These are phyloP conservation scores for Phyllosticta citribraziliensis DNA, from an alignment of 2,329 filamentous ascomycete species.

Conservation along the genomic window DNA sequence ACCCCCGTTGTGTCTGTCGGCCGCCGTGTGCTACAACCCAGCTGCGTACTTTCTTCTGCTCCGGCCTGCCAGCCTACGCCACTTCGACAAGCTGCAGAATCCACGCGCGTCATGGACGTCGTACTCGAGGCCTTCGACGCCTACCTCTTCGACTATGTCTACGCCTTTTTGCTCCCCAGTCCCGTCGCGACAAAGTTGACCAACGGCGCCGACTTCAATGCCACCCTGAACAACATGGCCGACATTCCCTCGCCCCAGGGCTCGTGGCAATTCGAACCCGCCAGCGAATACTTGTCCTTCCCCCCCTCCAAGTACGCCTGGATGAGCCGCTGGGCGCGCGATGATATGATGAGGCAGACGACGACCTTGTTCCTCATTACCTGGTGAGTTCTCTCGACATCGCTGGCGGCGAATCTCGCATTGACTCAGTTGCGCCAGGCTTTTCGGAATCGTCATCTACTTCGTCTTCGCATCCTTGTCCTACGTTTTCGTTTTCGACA, in stretches of 20 bases:
- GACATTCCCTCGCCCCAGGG: conserved; percentile 29
- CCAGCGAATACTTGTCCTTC: conserved; percentile 59
- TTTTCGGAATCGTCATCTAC: conserved; percentile 78
- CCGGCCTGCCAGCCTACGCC: background rate
- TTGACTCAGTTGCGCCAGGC: conserved; percentile 41
- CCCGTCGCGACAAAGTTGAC: conserved; percentile 29
- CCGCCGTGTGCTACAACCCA: background rate
- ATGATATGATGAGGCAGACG: conserved; percentile 66
- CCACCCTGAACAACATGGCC: conserved; percentile 42
- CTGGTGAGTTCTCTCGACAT: conserved; percentile 48
- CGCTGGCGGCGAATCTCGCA: background rate
- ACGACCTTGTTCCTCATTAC: conserved; percentile 73
- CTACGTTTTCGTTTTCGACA: conserved; percentile 85
- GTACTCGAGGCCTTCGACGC: conserved; percentile 79
- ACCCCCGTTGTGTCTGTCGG: background rate
- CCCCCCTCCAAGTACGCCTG: conserved; percentile 68
- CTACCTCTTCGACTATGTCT: conserved; percentile 69
- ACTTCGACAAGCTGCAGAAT: background rate
- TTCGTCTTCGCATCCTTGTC: conserved; percentile 75
- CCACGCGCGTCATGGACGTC: conserved; percentile 65
- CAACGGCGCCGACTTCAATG: conserved; percentile 33
- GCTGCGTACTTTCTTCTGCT: conserved; percentile 2
- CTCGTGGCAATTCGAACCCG: conserved; percentile 59
- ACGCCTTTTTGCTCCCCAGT: conserved; percentile 60
- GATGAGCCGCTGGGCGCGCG: conserved; percentile 64